Conservation (phyloP, 371 early-diverging fungal species). For the Mucor sp. region DNA sequence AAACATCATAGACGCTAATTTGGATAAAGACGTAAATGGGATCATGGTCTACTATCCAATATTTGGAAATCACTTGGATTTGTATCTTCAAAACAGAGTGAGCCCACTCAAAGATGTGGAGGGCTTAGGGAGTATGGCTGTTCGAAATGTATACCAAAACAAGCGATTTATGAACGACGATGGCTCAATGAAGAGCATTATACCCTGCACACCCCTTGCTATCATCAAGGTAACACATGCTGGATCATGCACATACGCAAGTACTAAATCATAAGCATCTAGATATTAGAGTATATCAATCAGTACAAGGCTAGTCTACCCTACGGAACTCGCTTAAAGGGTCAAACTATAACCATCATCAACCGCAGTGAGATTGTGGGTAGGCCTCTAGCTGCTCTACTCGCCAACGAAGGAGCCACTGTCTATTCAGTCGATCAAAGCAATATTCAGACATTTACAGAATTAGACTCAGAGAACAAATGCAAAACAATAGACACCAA, state of each 20-base stretch:
- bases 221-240: constrained; percentile 75
- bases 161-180: constrained; percentile 82
- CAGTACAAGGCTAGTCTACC: constrained; percentile 85
- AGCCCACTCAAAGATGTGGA: constrained; percentile 91
- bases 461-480: constrained; percentile 54
- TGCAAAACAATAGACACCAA: constrained; percentile 43
- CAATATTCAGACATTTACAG: constrained; percentile 81
- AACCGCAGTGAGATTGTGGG: constrained; percentile 97
- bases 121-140: constrained; percentile 89
- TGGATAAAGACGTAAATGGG: constrained; percentile 79
- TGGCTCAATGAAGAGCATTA: constrained; percentile 85
- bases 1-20: constrained; percentile 83
- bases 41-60: constrained; percentile 97
- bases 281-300: constrained; percentile 88
- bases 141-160: constrained; percentile 94
- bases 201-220: constrained; percentile 96
- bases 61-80: constrained; percentile 86
- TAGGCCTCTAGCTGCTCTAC: constrained; percentile 91
- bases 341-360: constrained; percentile 85
- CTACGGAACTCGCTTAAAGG: constrained; percentile 91
- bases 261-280: neutral
- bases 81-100: constrained; percentile 88
- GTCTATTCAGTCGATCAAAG: constrained; percentile 92
- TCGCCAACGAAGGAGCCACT: constrained; percentile 96
- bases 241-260: neutral